Evolutionary conservation across 768 basidiomycete genomes (phyloP).

Genomic region (Pisolithus marmoratus): DNA sequence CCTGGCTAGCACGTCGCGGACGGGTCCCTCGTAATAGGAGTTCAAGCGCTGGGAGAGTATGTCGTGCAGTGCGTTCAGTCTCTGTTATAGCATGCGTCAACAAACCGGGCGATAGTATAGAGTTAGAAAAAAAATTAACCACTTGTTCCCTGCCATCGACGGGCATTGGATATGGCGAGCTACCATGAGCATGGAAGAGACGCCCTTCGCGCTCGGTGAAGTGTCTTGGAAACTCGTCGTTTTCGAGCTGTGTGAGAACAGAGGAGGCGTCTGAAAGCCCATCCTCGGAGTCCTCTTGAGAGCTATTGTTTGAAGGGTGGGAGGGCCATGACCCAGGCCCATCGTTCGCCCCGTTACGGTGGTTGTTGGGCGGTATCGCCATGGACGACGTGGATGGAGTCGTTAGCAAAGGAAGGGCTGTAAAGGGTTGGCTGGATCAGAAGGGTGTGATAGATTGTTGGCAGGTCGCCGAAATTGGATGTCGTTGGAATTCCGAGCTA

Average conservation of each 20-base stretch:
- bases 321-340: slow-evolving; percentile 7
- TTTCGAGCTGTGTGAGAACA: slow-evolving; percentile 39
- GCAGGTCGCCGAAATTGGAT: slow-evolving; percentile 32
- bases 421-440: slow-evolving; percentile 16
- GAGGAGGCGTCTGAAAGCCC: slow-evolving; percentile 38
- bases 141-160: slow-evolving; percentile 65
- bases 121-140: slow-evolving; percentile 30
- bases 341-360: slow-evolving; percentile 17
- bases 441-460: slow-evolving; percentile 30
- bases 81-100: slow-evolving; percentile 30
- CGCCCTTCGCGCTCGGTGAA: slow-evolving; percentile 55
- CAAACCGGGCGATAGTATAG: not conserved
- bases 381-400: slow-evolving; percentile 11
- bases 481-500: slow-evolving; percentile 33
- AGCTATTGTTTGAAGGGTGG: slow-evolving; percentile 6
- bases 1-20: slow-evolving; percentile 43
- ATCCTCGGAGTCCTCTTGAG: slow-evolving; percentile 30
- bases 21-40: slow-evolving; percentile 56
- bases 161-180: slow-evolving; percentile 65
- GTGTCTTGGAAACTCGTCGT: slow-evolving; percentile 53
- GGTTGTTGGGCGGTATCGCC: slow-evolving; percentile 24
- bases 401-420: not conserved
- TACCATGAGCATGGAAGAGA: slow-evolving; percentile 63
- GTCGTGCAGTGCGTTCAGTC: slow-evolving; percentile 46
- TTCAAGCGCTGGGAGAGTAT: slow-evolving; percentile 47